Base-by-base conservation (phyloP, 2,329 filamentous ascomycete genomes). In the Colletotrichum tamarilloi region DNA sequence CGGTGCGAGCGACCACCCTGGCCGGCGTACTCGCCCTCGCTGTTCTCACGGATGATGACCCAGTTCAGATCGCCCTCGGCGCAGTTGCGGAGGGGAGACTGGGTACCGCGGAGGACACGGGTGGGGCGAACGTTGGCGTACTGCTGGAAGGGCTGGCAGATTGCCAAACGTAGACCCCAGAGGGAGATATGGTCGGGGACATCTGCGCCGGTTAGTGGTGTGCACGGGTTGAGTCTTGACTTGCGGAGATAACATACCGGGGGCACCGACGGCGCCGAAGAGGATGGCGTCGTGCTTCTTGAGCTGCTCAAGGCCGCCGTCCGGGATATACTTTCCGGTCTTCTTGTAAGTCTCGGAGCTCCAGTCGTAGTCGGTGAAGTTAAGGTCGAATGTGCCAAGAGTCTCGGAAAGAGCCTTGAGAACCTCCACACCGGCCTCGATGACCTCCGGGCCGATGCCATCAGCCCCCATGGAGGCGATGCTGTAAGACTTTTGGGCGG, bases 121-220 rank as follows among this genome's bases (percentile, higher is more conserved):
- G 89, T 91, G 0, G 91, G 91, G 5, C 91, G 87, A 1, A 93
- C 88, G 77, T 93, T 93, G 72, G 90, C 90, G 76, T 92, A 93
- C 77, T 92, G 90, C 76, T 92, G 90, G 62, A 92, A 82, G 14
- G 87, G 84, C 76, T 92, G 90, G 76, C 91, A 89, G 75, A 93
- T 91, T 1, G 90, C 89, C 1, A 93, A 84, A 42, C 91, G 88
- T 16, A 93, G 84, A 32, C 86, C 84, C 91, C 91, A 92, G 24
- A 93, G 88, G 0, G 89, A 91, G 75, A 92, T 90, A 76, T 92
- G 90, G 76, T 92, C 91, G 0, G 91, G 90, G 0, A 92, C 89
- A 64, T 91, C 87, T 81, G 85, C 22, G 22, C 57, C 5, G 8
- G 14, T 68, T 16, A 68, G 49, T 65, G 14, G 28, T 28, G 30